These are phyloP conservation scores for Nyctanthes arbortristis DNA, from an alignment of 257 asterid species.

Conservation along the genomic window DNA sequence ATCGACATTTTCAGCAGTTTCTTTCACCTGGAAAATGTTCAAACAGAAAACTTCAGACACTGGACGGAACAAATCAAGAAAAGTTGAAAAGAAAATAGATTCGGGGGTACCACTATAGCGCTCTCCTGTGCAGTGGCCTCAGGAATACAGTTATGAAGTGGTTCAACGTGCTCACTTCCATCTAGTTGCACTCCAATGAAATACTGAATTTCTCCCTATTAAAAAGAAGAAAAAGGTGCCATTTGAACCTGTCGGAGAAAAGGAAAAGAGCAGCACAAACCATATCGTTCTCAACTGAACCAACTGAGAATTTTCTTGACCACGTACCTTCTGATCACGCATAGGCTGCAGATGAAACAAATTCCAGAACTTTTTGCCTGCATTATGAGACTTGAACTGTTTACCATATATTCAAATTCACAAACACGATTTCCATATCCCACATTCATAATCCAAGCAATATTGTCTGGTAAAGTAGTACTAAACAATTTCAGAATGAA, in stretches of 20 bases:
- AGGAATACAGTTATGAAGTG: conserved; percentile 85
- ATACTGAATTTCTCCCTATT: conserved; percentile 96
- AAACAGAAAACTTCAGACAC: conserved; percentile 3
- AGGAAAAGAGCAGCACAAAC: background rate
- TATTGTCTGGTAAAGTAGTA: background rate
- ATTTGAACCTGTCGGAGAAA: background rate
- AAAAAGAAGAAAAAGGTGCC: conserved; percentile 13
- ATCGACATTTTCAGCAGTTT: conserved; percentile 89
- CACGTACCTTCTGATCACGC: conserved; percentile 99
- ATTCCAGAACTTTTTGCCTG: conserved; percentile 98
- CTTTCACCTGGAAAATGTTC: conserved; percentile 65
- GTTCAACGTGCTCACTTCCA: conserved; percentile 95
- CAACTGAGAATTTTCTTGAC: conserved; percentile 8
- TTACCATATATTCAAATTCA: background rate
- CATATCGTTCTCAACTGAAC: background rate
- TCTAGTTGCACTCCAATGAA: conserved; percentile 98
- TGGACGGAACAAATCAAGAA: conserved; percentile 1
- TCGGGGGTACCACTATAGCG: conserved; percentile 53
- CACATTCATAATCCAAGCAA: background rate
- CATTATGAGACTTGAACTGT: background rate
- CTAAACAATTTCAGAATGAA: conserved; percentile 6
- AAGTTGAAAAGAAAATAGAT: background rate
- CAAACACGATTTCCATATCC: background rate
- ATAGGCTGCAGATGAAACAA: conserved; percentile 98
- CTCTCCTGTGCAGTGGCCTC: conserved; percentile 77